Percentiles rank a stretch among this genome's conserved stretches.
These are phyloP conservation scores for Mycena galericulata DNA, from an alignment of 768 basidiomycete genomes.

Conservation along the genomic window DNA sequence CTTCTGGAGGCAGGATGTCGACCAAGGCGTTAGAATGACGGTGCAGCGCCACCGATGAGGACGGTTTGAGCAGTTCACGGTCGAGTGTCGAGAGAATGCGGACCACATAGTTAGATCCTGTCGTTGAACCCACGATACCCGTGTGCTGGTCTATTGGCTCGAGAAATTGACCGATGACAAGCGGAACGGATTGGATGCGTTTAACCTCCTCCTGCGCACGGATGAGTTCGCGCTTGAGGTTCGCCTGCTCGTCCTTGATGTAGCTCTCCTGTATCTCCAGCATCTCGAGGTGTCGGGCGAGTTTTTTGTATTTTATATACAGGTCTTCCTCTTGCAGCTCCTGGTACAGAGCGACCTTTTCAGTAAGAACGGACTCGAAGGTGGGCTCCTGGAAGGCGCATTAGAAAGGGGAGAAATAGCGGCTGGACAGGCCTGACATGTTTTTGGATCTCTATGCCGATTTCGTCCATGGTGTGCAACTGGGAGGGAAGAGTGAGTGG, in stretches of 20 bases:
- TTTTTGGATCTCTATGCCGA: slow-evolving; percentile 86
- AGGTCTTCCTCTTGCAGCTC: slow-evolving; percentile 94
- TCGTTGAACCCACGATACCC: slow-evolving; percentile 97
- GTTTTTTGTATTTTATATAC: slow-evolving; percentile 97
- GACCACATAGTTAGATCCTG: slow-evolving; percentile 98
- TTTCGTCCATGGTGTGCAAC: slow-evolving; percentile 86
- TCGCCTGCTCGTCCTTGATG: slow-evolving; percentile 98
- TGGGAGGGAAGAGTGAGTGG: slow-evolving; percentile 48
- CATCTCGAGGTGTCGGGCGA: slow-evolving; percentile 94
- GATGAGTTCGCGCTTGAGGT: slow-evolving; percentile 96
- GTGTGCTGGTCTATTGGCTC: slow-evolving; percentile 99
- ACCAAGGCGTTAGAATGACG: slow-evolving; percentile 99
- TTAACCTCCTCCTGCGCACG: slow-evolving; percentile 99
- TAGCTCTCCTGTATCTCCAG: slow-evolving; percentile 95
- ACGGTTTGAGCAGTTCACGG: slow-evolving; percentile 96
- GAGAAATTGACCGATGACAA: slow-evolving; percentile 99
- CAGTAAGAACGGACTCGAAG: slow-evolving; percentile 87
- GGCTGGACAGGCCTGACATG: slow-evolving; percentile 63
- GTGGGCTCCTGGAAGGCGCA: slow-evolving; percentile 80
- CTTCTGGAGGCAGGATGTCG: slow-evolving; percentile 98
- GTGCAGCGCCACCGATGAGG: slow-evolving; percentile 97
- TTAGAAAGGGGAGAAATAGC: slow-evolving; percentile 16
- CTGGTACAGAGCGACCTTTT: slow-evolving; percentile 89
- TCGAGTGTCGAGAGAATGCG: slow-evolving; percentile 97
- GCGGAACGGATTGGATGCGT: slow-evolving; percentile 97